A percentile compares a stretch with the other conserved stretches of the same genome.
These are phyloP conservation scores for Dionaea muscipula DNA, from an alignment of 179 eudicot genomes.

Conservation along the genomic window DNA sequence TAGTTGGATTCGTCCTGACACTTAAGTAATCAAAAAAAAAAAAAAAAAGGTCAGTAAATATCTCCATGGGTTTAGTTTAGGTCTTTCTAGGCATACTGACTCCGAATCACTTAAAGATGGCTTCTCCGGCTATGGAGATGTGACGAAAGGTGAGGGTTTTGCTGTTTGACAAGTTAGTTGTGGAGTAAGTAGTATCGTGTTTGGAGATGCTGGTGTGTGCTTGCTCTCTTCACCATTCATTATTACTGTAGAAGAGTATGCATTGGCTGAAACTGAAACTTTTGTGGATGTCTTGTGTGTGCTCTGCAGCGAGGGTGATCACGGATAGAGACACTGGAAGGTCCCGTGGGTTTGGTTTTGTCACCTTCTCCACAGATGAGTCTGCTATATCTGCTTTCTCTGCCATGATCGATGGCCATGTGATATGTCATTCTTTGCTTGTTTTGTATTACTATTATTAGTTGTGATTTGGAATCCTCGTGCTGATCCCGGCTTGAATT, in stretches of 20 bases:
- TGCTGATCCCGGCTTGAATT: not conserved
- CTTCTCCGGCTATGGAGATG: slow-evolving; percentile 58
- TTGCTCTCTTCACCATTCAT: no score
- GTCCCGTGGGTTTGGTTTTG: slow-evolving; percentile 87
- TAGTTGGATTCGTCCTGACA: no score
- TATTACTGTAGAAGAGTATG: no score
- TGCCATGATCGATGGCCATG: slow-evolving; percentile 69
- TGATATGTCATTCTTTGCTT: not conserved
- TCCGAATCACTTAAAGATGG: slow-evolving; percentile 47
- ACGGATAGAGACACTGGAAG: slow-evolving; percentile 63
- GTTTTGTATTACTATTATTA: not conserved
- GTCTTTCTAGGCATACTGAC: slow-evolving; percentile 57
- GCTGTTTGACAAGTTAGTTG: not conserved
- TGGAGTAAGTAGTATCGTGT: no score
- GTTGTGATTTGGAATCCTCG: not conserved
- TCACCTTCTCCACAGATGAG: slow-evolving; percentile 34
- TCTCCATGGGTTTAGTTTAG: slow-evolving; percentile 16
- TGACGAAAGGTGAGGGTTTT: slow-evolving; percentile 36
- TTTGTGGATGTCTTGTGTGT: not conserved
- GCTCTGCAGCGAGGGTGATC: slow-evolving; percentile 49
- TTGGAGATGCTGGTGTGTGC: not conserved
- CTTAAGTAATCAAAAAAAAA: no score
- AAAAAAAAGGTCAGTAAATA: no score
- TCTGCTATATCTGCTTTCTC: slow-evolving; percentile 44
- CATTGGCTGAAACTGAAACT: no score